These are phyloP conservation scores for Penicillium sp. DNA, from an alignment of 2,329 filamentous ascomycete species.

Conservation along the genomic window DNA sequence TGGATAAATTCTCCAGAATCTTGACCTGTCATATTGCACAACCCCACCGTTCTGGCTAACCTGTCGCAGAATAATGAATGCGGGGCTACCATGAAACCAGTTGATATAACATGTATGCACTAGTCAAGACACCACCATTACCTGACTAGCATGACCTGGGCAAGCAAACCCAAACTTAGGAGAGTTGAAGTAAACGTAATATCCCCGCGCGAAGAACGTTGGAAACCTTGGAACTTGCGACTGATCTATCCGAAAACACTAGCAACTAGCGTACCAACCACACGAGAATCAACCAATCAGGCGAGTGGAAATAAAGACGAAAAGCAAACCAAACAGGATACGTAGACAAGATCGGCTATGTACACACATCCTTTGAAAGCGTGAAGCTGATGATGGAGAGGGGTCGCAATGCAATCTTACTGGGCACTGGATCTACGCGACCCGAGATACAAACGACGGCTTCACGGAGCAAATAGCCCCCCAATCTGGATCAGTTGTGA, in stretches of 20 bases:
- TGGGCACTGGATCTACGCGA: neutral
- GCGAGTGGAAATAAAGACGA: neutral
- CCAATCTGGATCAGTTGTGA: constrained; percentile 11
- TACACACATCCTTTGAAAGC: neutral
- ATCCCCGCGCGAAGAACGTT: neutral
- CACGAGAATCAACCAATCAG: neutral
- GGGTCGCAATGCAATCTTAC: neutral
- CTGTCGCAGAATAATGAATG: constrained; percentile 11
- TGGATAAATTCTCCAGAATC: neutral
- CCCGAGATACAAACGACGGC: constrained; percentile 2
- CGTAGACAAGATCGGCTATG: neutral
- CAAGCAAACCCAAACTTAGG: neutral
- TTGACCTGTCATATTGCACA: neutral
- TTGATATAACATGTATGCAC: neutral
- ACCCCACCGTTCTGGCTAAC: neutral
- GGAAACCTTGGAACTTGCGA: neutral
- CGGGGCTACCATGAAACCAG: constrained; percentile 10
- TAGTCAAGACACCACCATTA: neutral
- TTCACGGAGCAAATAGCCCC: constrained; percentile 8
- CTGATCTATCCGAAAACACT: neutral
- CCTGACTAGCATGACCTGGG: neutral
- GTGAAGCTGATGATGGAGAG: neutral
- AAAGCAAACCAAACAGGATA: neutral
- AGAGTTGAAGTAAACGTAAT: neutral
- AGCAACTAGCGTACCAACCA: neutral